Evolutionary conservation across 2,329 filamentous ascomycete species (phyloP).

Genomic region (Lasiodiplodia hormozganensis): DNA sequence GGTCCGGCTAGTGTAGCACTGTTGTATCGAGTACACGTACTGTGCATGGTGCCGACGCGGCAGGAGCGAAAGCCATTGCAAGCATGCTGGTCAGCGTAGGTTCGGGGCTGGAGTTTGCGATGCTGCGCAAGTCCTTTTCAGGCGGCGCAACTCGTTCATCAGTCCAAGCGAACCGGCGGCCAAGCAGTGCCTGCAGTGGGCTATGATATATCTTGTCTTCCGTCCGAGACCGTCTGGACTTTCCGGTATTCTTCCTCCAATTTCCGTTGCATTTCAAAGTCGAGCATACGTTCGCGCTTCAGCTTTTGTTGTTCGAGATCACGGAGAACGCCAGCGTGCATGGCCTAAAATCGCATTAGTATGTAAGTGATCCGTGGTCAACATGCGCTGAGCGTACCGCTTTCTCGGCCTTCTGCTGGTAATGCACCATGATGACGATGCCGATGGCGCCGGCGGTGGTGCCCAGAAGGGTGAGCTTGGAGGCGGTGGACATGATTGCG

Average conservation of each 20-base stretch:
- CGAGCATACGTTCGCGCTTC: slow-evolving; percentile 87
- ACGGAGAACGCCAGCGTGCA: slow-evolving; percentile 93
- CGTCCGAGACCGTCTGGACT: slow-evolving; percentile 74
- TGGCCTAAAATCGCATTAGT: slow-evolving; percentile 66
- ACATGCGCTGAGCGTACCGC: slow-evolving; percentile 62
- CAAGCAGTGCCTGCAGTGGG: background rate
- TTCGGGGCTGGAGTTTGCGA: background rate
- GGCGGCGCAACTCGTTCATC: background rate
- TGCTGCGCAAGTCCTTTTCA: slow-evolving; percentile 6
- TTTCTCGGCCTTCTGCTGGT: slow-evolving; percentile 83
- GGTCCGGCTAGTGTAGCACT: background rate
- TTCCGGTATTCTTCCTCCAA: slow-evolving; percentile 91
- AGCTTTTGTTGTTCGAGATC: slow-evolving; percentile 93
- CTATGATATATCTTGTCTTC: slow-evolving; percentile 27
- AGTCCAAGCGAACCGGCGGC: background rate
- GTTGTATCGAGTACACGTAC: background rate
- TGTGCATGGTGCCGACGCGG: background rate
- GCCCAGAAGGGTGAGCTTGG: slow-evolving; percentile 81
- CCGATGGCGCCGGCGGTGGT: slow-evolving; percentile 78
- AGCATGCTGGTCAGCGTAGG: background rate
- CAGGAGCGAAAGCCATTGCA: background rate
- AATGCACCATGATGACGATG: slow-evolving; percentile 87
- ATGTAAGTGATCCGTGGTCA: slow-evolving; percentile 30
- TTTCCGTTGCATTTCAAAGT: slow-evolving; percentile 89
- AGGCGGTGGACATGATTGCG: slow-evolving; percentile 79